phyloP scores from a whole-genome alignment of 2,329 filamentous ascomycete species.

The Ophiobolus disseminans region DNA sequence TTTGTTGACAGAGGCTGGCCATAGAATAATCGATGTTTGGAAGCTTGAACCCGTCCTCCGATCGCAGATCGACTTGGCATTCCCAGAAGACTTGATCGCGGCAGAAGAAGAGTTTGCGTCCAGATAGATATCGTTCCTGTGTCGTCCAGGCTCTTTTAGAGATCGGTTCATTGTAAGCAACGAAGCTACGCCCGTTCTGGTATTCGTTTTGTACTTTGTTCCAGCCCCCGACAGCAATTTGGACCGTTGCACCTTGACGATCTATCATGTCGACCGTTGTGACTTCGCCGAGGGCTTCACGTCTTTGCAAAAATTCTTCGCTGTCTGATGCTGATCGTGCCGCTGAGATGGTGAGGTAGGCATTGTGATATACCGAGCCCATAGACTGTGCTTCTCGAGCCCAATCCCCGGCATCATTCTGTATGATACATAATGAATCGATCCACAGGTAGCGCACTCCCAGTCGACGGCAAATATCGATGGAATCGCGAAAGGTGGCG shows the following conservation, averaged over 20 bases:
- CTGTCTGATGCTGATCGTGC: background rate
- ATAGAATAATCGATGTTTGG: background rate
- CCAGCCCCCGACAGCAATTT: background rate
- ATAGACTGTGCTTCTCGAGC: background rate
- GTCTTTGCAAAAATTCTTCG: background rate
- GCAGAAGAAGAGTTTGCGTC: background rate
- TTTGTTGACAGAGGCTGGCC: background rate
- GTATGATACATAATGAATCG: constrained; percentile 21
- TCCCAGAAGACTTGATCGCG: background rate
- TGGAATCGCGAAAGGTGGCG: constrained; percentile 6
- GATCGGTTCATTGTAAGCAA: background rate
- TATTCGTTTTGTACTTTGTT: too few species aligned
- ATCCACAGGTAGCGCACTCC: constrained; percentile 20
- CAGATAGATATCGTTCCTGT: background rate
- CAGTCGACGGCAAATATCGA: constrained; percentile 6
- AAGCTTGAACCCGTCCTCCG: background rate
- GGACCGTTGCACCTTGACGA: background rate
- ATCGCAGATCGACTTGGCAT: background rate
- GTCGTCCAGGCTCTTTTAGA: background rate
- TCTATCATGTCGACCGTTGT: background rate
- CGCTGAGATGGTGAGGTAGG: background rate
- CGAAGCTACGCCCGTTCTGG: background rate
- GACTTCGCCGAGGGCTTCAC: background rate
- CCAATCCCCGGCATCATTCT: constrained; percentile 6
- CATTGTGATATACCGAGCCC: background rate